Evolutionary conservation across 352 stramenopile genomes (phyloP), one percentile per base, ranked within the genome.

Genomic region (Phytopythium delawarense): DNA sequence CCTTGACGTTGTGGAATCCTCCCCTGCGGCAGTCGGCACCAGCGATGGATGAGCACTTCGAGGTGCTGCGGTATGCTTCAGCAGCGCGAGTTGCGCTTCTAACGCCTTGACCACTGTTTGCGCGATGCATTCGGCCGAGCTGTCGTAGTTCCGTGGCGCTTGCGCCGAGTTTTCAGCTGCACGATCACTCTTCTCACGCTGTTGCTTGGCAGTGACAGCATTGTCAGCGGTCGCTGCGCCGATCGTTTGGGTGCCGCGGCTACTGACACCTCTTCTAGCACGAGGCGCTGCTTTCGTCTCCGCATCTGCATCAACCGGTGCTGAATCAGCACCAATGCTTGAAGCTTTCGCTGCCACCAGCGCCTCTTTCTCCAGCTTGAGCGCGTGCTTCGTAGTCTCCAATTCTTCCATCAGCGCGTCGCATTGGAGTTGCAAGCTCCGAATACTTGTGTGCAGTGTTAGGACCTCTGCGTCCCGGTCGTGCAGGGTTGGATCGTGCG

Each of bases 31-130:
- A 35, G 42, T 56, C 23, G 21, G 20, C 48, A 37, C 3, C 30
- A 64, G 60, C 40, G 61, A 65, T 52, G 35, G 7, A 65, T 62
- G 56, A 50, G 49, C 50, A 28, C 48, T 16, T 7, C 23, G 48
- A 18, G 40, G 18, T 46, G 44, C 9, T 20, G n/a, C 37, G 44
- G 16, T 6, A 20, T 50, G 52, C 45, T 48, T 62, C 23, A 81
- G 50, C 54, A 74, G 52, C 40, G 69, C 62, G 54, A 83, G 73
- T 42, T 77, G 71, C 0, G 57, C 59, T 65, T 83, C 72, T 35
- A 83, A 66, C 0, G 70, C 67, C 61, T 78, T 75, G 2, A 70
- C 72, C 4, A 86, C 74, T 9, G 75, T 61, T 21, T 71, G 48
- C 2, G 77, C 72, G 63, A 85, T 78, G 28, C 62, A 69, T 54